Percentiles rank a stretch among this genome's conserved stretches.
These are phyloP conservation scores for Fusarium coicis DNA, from an alignment of 2,329 filamentous ascomycete genomes.

Conservation along the genomic window DNA sequence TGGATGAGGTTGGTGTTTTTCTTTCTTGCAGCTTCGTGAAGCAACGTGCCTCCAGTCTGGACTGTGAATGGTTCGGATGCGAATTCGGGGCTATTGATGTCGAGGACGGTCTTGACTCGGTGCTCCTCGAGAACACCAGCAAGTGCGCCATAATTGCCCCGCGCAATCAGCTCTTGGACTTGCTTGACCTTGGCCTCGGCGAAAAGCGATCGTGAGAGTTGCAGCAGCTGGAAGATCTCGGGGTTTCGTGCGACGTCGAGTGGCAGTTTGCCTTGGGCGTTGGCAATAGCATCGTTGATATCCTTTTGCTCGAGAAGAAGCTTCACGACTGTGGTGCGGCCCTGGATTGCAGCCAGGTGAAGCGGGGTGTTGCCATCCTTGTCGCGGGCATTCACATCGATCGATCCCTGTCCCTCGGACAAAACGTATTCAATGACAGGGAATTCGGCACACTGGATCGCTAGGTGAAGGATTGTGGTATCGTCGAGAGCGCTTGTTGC, in stretches of 20 bases:
- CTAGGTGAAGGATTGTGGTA: conserved; percentile 90
- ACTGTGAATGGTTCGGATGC: conserved; percentile 81
- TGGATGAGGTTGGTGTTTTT: conserved; percentile 90
- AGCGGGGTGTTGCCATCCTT: conserved; percentile 94
- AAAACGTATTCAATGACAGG: conserved; percentile 96
- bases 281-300: conserved; percentile 89
- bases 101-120: conserved; percentile 84
- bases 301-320: conserved; percentile 83
- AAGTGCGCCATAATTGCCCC: conserved; percentile 79
- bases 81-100: conserved; percentile 92
- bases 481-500: conserved; percentile 70
- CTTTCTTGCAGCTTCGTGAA: conserved; percentile 92
- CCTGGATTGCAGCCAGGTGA: conserved; percentile 86
- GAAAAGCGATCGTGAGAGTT: conserved; percentile 89
- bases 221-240: conserved; percentile 94
- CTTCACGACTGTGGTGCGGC: conserved; percentile 81
- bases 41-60: conserved; percentile 86
- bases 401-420: conserved; percentile 71
- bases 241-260: conserved; percentile 91
- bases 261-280: conserved; percentile 84
- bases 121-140: conserved; percentile 86
- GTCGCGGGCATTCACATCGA: conserved; percentile 91
- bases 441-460: conserved; percentile 93
- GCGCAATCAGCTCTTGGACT: conserved; percentile 81
- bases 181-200: conserved; percentile 87